Base-by-base conservation (phyloP, 1,284 basidiomycete genomes). In the Leccinum angustisporum region DNA sequence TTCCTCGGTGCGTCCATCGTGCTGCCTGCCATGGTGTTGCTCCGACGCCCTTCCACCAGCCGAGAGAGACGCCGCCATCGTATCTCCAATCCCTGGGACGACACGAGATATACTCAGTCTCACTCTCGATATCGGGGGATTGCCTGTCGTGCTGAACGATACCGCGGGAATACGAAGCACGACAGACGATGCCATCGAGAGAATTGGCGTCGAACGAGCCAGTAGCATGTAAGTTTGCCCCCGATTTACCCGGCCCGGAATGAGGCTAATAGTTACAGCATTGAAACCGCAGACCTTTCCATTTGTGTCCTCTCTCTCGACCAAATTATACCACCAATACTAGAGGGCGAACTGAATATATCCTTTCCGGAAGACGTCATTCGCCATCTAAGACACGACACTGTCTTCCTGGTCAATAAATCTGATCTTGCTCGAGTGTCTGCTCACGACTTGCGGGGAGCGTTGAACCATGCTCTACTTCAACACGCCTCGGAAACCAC, bases 21-120 rank as follows among this genome's bases (percentile, higher is more conserved):
- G 8, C 8, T 52, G 46, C 21, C 18, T 1, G 54, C 53, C 51
- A 8, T 53, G 38, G 63, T 2, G 54, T 18, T 1, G 10, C 1
- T 52, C 38, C 36, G 18, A 58, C 25, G 31, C 27, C 4, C 53
- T 52, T 21, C 36, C 6, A 57, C 14, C 67, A 93, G 92, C 90
- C 7, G 89, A 91, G 67, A 81, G 94, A 21, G 91, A 94, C 64
- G 94, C 92, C 0, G 92, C 94, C 0, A 96, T 97, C 59, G 92
- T 95, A 10, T 94, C 94, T 1, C 80, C 87, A 8, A 80, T 92
- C 14, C 90, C 94, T 0, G 94, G 94, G 0, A 97, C 94, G 0
- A 97, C 94, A 2, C 82, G 94, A 31, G 94, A 96, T 68, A 83
- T 95, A 5, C 79, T 97, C 2, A 88, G 93, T 66, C 78, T 95